Evolutionary conservation across 257 asterid genomes (phyloP).

Genomic region (Penstemon barbatus): DNA sequence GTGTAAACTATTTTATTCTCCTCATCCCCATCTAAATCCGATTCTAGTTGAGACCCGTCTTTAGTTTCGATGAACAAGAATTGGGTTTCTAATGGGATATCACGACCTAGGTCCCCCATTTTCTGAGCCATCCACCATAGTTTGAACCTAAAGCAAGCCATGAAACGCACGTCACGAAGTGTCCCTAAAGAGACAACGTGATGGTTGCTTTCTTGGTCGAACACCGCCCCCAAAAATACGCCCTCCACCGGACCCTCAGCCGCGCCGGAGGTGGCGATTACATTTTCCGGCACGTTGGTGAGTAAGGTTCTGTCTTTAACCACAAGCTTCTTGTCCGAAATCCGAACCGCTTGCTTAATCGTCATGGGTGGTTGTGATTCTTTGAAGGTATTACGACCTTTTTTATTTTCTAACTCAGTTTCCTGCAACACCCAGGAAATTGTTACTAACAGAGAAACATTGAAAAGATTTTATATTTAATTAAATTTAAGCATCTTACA

Average conservation of each 20-base stretch:
- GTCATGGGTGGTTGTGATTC: constrained; percentile 37
- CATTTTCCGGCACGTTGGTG: constrained; percentile 49
- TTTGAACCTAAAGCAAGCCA: constrained; percentile 81
- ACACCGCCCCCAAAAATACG: constrained; percentile 44
- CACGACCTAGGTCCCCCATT: constrained; percentile 77
- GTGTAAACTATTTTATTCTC: constrained; percentile 47
- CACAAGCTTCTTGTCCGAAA: constrained; percentile 41
- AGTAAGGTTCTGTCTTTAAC: constrained; percentile 51
- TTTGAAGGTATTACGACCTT: neutral
- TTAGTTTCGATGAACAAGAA: constrained; percentile 66
- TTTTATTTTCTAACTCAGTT: constrained; percentile 18
- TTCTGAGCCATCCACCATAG: constrained; percentile 95
- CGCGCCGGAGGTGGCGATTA: constrained; percentile 50
- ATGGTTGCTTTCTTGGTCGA: constrained; percentile 39
- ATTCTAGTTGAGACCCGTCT: constrained; percentile 46
- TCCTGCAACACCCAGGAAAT: constrained; percentile 20
- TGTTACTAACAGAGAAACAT: too few relatives aligned
- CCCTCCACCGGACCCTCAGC: constrained; percentile 47
- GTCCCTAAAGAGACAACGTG: constrained; percentile 47
- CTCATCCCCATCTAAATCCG: constrained; percentile 38
- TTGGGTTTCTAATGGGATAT: constrained; percentile 77
- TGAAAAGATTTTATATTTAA: too few relatives aligned
- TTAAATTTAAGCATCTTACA: neutral
- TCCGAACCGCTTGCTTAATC: constrained; percentile 46
- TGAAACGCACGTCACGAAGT: constrained; percentile 55